Percentiles rank a stretch among this genome's conserved stretches.
These are phyloP conservation scores for Candida taoyuanica DNA, from an alignment of 805 yeast species.

Conservation along the genomic window DNA sequence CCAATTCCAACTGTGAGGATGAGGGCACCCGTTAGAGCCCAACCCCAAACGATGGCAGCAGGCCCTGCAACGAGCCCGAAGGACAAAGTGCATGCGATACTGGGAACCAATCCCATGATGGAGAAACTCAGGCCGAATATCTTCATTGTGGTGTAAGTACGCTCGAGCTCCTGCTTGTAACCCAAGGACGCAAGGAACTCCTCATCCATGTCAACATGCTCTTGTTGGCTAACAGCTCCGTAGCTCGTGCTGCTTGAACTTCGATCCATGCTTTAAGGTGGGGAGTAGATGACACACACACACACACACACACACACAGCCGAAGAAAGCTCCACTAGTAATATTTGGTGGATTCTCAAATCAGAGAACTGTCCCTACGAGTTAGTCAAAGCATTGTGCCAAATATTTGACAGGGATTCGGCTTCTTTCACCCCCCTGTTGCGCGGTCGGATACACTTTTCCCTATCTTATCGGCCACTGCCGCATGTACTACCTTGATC, in stretches of 20 bases:
- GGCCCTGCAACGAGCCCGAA: constrained; percentile 55
- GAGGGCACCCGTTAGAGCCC: constrained; percentile 54
- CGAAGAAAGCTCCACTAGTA: no score
- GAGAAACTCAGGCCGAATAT: constrained; percentile 64
- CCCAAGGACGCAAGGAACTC: constrained; percentile 38
- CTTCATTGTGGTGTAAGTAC: constrained; percentile 53
- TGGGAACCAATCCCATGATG: constrained; percentile 62
- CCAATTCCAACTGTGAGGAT: constrained; percentile 50
- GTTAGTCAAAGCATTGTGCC: no score
- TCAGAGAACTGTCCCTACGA: no score
- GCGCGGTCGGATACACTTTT: no score
- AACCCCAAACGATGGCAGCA: constrained; percentile 58
- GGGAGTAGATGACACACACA: no score
- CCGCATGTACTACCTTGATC: constrained; percentile 6
- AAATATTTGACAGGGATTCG: no score
- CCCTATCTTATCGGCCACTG: not conserved
- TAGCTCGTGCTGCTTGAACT: constrained; percentile 5
- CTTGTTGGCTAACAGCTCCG: not conserved
- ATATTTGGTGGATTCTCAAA: no score
- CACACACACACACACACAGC: no score
- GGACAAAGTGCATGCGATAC: constrained; percentile 48
- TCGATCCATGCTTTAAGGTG: constrained; percentile 1
- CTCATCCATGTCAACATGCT: constrained; percentile 12
- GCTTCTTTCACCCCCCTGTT: not conserved
- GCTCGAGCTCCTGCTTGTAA: constrained; percentile 58